Conservation (phyloP, 768 basidiomycete species). For the Rhodosporidiobolus odoratus region DNA sequence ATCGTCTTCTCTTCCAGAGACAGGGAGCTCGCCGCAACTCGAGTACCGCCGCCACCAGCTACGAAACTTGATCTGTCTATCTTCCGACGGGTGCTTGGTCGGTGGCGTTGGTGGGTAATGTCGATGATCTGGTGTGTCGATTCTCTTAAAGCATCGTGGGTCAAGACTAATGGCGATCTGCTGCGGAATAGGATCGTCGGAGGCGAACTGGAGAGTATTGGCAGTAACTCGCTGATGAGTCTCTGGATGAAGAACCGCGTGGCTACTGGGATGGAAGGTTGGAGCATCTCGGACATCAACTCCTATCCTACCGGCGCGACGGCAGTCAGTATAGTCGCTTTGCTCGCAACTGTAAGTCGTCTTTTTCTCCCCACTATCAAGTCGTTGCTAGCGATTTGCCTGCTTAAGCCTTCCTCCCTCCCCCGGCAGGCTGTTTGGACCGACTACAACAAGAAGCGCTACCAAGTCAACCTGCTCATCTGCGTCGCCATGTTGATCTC, state of each 20-base stretch:
- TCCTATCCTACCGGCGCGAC: conserved; percentile 42
- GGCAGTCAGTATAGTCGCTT: conserved; percentile 38
- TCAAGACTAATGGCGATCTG: not conserved
- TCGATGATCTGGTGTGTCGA: conserved; percentile 20
- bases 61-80: conserved; percentile 19
- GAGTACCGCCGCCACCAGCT: conserved; percentile 30
- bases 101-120: conserved; percentile 20
- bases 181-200: conserved; percentile 20
- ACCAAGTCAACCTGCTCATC: conserved; percentile 66
- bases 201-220: conserved; percentile 20
- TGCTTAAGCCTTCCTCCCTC: not conserved
- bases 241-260: conserved; percentile 38
- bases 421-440: conserved; percentile 60
- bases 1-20: conserved; percentile 44
- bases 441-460: conserved; percentile 53
- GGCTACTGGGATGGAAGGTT: conserved; percentile 28
- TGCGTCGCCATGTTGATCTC: conserved; percentile 60
- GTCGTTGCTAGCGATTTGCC: too few relatives aligned
- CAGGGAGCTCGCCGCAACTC: conserved; percentile 34
- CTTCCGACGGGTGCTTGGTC: conserved; percentile 25
- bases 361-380: not conserved
- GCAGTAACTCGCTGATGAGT: conserved; percentile 10
- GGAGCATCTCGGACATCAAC: conserved; percentile 34
- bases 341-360: not conserved
- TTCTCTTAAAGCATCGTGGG: too few relatives aligned